Evolutionary conservation across 805 yeast genomes (phyloP).

Genomic region (Citeromyces matritensis): DNA sequence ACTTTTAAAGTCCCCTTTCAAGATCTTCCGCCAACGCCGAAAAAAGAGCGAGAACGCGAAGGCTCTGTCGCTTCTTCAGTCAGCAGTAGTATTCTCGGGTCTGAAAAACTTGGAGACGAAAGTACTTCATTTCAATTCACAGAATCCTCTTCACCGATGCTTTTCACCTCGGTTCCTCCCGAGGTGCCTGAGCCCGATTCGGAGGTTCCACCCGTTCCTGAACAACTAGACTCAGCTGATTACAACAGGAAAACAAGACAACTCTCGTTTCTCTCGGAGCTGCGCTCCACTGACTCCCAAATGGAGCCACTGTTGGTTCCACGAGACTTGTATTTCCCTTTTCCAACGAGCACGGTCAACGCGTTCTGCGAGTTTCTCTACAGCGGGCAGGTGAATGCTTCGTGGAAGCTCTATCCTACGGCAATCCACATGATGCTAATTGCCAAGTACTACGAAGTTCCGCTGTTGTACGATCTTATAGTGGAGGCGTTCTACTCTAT

Average conservation of each 20-base stretch:
- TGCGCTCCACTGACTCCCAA: conserved; percentile 1
- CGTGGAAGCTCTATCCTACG: conserved; percentile 60
- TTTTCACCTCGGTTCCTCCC: no score
- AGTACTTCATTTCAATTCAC: no score
- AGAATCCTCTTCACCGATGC: no score
- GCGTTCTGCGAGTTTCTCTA: conserved; percentile 63
- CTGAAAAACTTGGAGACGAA: no score
- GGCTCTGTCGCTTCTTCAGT: no score
- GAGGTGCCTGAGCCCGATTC: background rate
- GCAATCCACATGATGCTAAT: conserved; percentile 47
- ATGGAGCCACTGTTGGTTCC: conserved; percentile 56
- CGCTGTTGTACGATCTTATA: conserved; percentile 54
- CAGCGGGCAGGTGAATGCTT: conserved; percentile 68
- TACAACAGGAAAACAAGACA: background rate
- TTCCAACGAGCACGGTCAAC: conserved; percentile 39
- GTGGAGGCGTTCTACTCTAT: conserved; percentile 57
- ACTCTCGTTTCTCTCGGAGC: no score
- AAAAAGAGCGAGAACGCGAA: no score
- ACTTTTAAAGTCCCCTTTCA: no score
- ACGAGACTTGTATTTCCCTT: conserved; percentile 55
- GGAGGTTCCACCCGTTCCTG: conserved; percentile 3
- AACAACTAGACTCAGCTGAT: conserved; percentile 5
- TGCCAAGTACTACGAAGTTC: conserved; percentile 54
- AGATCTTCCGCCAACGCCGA: no score
- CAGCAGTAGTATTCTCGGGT: no score